phyloP scores from a whole-genome alignment of 371 early-diverging fungal genomes.

The Mucor circinelloides region DNA sequence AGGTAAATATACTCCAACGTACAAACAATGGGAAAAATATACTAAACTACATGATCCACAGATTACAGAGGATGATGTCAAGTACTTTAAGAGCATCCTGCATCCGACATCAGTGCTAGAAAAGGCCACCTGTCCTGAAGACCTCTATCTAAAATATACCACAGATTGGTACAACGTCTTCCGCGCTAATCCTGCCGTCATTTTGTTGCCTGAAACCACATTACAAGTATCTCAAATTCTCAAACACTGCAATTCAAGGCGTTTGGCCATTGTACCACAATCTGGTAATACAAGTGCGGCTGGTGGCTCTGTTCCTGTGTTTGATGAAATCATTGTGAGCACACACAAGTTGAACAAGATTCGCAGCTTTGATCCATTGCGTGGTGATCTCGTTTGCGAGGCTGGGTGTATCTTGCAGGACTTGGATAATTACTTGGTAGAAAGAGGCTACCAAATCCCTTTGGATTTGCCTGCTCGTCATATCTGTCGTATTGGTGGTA shows the following conservation, averaged over 20 bases:
- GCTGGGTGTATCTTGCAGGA: constrained; percentile 88
- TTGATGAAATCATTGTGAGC: constrained; percentile 89
- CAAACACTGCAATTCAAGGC: constrained; percentile 77
- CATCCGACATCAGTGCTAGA: constrained; percentile 29
- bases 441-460: constrained; percentile 78
- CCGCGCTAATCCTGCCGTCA: constrained; percentile 71
- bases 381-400: constrained; percentile 82
- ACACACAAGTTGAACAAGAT: constrained; percentile 75
- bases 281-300: constrained; percentile 89
- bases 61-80: constrained; percentile 58
- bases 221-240: constrained; percentile 80
- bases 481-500: constrained; percentile 90
- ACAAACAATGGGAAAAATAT: neutral
- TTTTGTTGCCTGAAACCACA: constrained; percentile 76
- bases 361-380: constrained; percentile 74
- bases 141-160: constrained; percentile 58
- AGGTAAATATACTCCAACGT: constrained; percentile 27
- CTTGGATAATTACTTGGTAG: constrained; percentile 74
- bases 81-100: constrained; percentile 43
- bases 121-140: constrained; percentile 24
- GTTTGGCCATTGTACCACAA: constrained; percentile 90
- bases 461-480: constrained; percentile 90
- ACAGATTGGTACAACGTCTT: constrained; percentile 89
- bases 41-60: constrained; percentile 1
- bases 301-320: constrained; percentile 73